phyloP scores from a whole-genome alignment of 495 filamentous ascomycete species.

The Aspergillus mulundensis region DNA sequence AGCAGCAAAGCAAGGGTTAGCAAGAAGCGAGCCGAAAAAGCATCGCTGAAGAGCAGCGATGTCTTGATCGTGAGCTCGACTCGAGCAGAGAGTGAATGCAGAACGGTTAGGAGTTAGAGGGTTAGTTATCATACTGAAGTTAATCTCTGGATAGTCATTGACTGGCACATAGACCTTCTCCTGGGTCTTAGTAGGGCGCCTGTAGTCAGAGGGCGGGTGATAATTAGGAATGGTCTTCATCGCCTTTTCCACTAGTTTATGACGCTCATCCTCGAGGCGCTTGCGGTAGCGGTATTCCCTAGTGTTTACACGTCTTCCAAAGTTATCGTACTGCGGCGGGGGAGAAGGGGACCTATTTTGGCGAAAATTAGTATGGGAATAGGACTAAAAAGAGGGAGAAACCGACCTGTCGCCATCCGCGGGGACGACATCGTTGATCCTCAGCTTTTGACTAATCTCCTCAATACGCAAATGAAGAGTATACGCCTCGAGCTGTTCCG shows the following conservation, averaged over 20 bases:
- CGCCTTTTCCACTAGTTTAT: slow-evolving; percentile 95
- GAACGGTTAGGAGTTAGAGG: slow-evolving; percentile 79
- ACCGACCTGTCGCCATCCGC: slow-evolving; percentile 82
- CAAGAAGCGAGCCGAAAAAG: slow-evolving; percentile 49
- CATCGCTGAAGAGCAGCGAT: slow-evolving; percentile 28
- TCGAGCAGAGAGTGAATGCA: slow-evolving; percentile 49
- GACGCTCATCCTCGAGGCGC: slow-evolving; percentile 93
- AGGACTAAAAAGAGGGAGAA: not conserved
- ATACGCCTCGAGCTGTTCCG: slow-evolving; percentile 95
- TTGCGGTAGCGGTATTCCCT: slow-evolving; percentile 97
- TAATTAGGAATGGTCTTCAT: slow-evolving; percentile 99
- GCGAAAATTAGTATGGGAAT: slow-evolving; percentile 17
- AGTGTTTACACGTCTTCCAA: slow-evolving; percentile 96
- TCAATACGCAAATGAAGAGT: slow-evolving; percentile 92
- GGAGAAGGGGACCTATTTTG: slow-evolving; percentile 83
- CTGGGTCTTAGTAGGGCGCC: slow-evolving; percentile 97
- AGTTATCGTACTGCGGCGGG: slow-evolving; percentile 96
- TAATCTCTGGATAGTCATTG: slow-evolving; percentile 99
- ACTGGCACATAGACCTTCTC: slow-evolving; percentile 99
- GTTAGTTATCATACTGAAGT: slow-evolving; percentile 99
- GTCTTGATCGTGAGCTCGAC: slow-evolving; percentile 40
- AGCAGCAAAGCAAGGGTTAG: slow-evolving; percentile 54
- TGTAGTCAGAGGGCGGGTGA: slow-evolving; percentile 93
- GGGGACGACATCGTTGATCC: slow-evolving; percentile 96
- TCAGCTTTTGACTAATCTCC: slow-evolving; percentile 97